A percentile compares a stretch with the other conserved stretches of the same genome.
Conservation (phyloP, 768 basidiomycete species). For the Gymnopilus dilepis region DNA sequence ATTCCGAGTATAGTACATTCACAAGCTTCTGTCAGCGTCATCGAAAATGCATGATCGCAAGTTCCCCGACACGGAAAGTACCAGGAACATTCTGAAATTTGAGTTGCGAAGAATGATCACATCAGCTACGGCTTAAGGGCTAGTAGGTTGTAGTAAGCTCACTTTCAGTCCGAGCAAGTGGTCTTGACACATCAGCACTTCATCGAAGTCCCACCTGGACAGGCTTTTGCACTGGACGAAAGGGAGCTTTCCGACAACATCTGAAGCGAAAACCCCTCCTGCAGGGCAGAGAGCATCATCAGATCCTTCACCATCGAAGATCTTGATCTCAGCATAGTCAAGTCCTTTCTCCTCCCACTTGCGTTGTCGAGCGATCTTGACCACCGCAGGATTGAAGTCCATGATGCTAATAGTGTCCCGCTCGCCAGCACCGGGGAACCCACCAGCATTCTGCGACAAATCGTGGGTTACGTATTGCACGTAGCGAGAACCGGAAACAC, state of each 20-base stretch:
- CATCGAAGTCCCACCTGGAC: constrained; percentile 3
- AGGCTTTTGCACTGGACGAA: constrained; percentile 1
- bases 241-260: constrained; percentile 8
- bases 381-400: constrained; percentile 2
- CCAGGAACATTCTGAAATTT: no score
- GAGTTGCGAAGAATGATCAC: no score
- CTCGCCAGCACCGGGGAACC: neutral
- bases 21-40: no score
- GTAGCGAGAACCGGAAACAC: constrained; percentile 7
- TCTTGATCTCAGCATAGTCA: neutral
- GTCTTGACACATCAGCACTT: constrained; percentile 11
- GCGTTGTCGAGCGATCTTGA: constrained; percentile 2
- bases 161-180: constrained; percentile 6
- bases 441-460: neutral
- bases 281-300: neutral
- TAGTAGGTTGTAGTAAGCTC: neutral
- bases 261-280: neutral
- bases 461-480: neutral
- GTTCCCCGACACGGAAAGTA: no score
- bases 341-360: neutral
- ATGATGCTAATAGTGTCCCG: neutral
- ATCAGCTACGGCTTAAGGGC: neutral
- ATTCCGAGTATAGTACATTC: no score
- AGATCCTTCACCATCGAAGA: neutral
- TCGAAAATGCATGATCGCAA: no score